A percentile compares a stretch with the other conserved stretches of the same genome.
Conservation (phyloP, 2,329 filamentous ascomycete species). For the Sporothrix luriei region DNA sequence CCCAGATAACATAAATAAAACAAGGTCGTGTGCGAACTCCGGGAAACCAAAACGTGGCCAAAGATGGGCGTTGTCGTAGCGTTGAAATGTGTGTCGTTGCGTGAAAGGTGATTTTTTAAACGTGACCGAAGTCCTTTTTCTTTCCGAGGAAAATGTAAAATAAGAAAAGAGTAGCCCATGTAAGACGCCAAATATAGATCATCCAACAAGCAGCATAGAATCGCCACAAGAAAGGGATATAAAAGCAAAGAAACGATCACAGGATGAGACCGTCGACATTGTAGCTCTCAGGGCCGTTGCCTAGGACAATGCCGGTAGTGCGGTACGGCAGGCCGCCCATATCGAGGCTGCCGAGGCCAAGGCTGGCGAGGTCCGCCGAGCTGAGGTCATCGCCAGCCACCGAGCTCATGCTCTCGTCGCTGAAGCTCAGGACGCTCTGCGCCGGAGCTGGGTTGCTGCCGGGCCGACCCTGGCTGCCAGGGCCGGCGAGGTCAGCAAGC, state of each 20-base stretch:
- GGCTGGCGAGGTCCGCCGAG: slow-evolving; percentile 51
- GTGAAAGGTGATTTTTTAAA: background rate
- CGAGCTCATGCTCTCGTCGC: slow-evolving; percentile 61
- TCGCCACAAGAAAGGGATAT: background rate
- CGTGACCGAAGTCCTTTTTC: slow-evolving; percentile 2
- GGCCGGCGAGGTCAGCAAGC: slow-evolving; percentile 49
- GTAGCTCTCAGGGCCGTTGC: slow-evolving; percentile 37
- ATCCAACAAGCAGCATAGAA: background rate
- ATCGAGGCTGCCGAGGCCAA: slow-evolving; percentile 46
- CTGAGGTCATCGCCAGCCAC: slow-evolving; percentile 53
- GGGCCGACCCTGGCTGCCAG: slow-evolving; percentile 25
- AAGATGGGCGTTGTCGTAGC: background rate
- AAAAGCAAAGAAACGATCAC: slow-evolving; percentile 38
- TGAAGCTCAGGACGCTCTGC: slow-evolving; percentile 59
- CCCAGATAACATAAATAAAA: background rate
- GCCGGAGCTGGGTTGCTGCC: slow-evolving; percentile 47
- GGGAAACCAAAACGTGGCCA: background rate
- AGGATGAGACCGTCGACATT: slow-evolving; percentile 46
- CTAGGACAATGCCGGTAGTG: slow-evolving; percentile 35
- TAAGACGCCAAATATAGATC: background rate
- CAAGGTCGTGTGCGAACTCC: slow-evolving; percentile 10
- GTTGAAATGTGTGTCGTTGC: background rate
- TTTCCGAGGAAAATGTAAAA: slow-evolving; percentile 14
- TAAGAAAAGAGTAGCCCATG: background rate
- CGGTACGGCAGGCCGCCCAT: slow-evolving; percentile 47